Evolutionary conservation across 75 land plant genomes (phyloP), one percentile per base, ranked within the genome.

Genomic region (Isoetes taiwanensis): DNA sequence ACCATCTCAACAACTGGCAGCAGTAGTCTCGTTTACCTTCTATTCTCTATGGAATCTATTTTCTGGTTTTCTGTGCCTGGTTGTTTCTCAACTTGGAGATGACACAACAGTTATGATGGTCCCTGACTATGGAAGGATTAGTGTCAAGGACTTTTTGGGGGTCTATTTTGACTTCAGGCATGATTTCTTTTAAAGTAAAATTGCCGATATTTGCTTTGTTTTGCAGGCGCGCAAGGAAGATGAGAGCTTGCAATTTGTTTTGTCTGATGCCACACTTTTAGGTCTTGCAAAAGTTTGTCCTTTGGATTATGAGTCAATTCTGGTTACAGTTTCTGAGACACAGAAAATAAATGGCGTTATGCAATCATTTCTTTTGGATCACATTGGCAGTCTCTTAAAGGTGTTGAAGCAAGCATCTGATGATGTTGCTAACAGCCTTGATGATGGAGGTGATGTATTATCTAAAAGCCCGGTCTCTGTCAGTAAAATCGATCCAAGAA

Each of bases 211-310:
- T 32, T 34, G 17, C 16, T 39, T 6, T 63, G 43, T 21, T 55
- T 78, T 67, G 52, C 77, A 94, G 99, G 99, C 99, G 34, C 82
- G 99, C 31, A 38, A 68, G 11, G 86, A 89, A 72, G 99, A 94
- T 88, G 96, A 88, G 56, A 79, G 82, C 56, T 73, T 82, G 58
- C 80, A 82, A 53, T 84, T 59, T 74, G 80, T 94, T 16, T 55
- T 94, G 41, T 88, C 99, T 12, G 96, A 94, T 63, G 78, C 74
- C 24, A 81, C 90, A 25, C 72, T 94, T 39, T 40, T 75, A 25
- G 79, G 90, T 34, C 55, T 94, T 42, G 89, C 86, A 28, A 40
- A 32, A 41, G 60, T 61, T 57, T 34, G 6, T 34, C 96, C 86
- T 42, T 53, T 16, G 23, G 64, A 34, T n/a, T 48, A 53, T 33